Conservation (phyloP, 2,329 filamentous ascomycete species). For the Didymella segeticola region DNA sequence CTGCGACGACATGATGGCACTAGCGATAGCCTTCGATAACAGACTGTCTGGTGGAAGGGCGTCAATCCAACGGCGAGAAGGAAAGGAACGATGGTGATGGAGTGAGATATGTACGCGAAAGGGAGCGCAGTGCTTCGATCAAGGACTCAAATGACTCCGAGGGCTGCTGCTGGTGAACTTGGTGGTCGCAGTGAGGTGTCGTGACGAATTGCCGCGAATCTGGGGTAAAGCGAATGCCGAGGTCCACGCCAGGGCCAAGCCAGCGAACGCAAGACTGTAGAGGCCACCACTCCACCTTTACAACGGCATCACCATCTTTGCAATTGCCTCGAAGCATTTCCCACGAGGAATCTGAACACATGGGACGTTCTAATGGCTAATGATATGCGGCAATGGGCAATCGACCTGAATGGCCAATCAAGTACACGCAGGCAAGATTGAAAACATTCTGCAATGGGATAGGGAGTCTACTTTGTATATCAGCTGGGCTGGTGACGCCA, state of each 20-base stretch:
- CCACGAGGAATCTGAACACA: no score
- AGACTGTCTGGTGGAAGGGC: not conserved
- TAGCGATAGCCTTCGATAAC: not conserved
- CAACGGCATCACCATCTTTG: no score
- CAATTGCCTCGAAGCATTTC: no score
- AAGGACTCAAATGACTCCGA: no score
- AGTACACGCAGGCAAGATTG: no score
- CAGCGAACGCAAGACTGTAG: not conserved
- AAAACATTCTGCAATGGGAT: no score
- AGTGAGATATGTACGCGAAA: not conserved
- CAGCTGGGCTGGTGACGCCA: no score
- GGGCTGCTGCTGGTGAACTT: not conserved
- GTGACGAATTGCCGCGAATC: constrained; percentile 35
- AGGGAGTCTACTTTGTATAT: no score
- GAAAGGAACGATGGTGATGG: not conserved
- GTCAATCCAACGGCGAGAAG: not conserved
- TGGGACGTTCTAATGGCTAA: no score
- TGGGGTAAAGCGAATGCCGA: constrained; percentile 30
- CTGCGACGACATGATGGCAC: constrained; percentile 46
- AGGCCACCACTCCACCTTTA: no score
- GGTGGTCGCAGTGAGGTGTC: constrained; percentile 15
- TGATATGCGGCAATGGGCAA: no score
- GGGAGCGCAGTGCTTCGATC: not conserved
- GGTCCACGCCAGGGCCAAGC: constrained; percentile 20
- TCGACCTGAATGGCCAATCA: no score